Evolutionary conservation across 805 yeast genomes (phyloP), one percentile per base, ranked within the genome.

Genomic region (Lipomyces yamanashiensis): DNA sequence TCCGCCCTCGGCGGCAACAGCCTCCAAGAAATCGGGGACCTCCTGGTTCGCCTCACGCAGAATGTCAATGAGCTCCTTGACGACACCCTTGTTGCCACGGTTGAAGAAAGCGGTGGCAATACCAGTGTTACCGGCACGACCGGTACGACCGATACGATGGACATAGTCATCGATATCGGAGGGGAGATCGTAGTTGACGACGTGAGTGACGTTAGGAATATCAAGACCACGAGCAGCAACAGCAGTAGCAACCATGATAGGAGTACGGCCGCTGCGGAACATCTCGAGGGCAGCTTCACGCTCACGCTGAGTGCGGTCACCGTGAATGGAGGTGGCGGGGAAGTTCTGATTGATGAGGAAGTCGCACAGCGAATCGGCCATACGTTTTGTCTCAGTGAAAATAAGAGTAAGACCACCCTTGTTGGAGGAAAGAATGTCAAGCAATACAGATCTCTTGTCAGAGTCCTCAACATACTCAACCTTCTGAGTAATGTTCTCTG

Each of bases 71-170:
- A 95, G 81, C 68, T 92, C 97, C 78, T 90, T 90, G 71, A 86
- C 93, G 73, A 96, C 84, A 75, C 92, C 92, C 75, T 84, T 86
- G 86, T 92, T 95, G 77, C 88, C 89, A 82, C 98, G 89, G 88
- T 95, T 95, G 81, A 95, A 90, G 83, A 95, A 95, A 57, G 99
- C 96, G 71, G 98, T 92, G 70, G 99, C 98, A 73, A 90, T 84
- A 89, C 99, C 99, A 67, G 89, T 87, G 82, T 95, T 95, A 85
- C 99, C 99, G 74, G 99, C 99, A 87, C 99, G 95, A 81, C 99
- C 99, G 75, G 99, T 95, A 87, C 99, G 93, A 86, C 99, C 99
- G 77, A 95, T 95, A 83, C 99, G 90, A 83, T 95, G 99, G 64
- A 95, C 99, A 77, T 95, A 95, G 80, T 95, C 99, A 79, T 95